phyloP scores from a whole-genome alignment of 441 rosid species.

The Pelargonium myrrhifolium region DNA sequence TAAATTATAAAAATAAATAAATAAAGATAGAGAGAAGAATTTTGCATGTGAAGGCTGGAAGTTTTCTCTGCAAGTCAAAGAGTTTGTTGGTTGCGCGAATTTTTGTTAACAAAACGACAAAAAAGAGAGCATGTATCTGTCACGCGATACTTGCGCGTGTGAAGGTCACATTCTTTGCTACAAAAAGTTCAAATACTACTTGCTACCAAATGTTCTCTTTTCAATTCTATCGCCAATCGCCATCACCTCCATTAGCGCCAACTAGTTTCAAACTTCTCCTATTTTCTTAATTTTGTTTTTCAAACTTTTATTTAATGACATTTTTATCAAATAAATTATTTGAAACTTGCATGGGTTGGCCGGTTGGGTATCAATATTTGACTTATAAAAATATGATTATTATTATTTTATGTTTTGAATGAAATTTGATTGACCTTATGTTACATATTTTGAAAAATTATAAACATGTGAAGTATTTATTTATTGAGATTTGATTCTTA shows the following conservation, averaged over 20 bases:
- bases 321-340: too few species aligned
- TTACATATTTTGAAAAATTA: too few species aligned
- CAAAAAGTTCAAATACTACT: not conserved
- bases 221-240: not conserved
- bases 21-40: not conserved
- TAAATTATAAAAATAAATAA: not conserved
- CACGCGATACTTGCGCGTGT: conserved; percentile 22
- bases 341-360: too few species aligned
- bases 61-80: conserved; percentile 44
- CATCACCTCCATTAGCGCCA: not conserved
- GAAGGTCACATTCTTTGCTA: conserved; percentile 5
- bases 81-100: conserved; percentile 40
- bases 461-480: too few species aligned
- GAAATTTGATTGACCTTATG: too few species aligned
- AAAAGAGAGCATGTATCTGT: conserved; percentile 11
- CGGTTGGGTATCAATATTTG: too few species aligned
- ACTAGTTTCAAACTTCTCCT: not conserved
- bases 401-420: too few species aligned
- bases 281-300: not conserved
- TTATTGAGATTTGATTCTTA: too few species aligned
- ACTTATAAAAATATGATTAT: too few species aligned
- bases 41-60: conserved; percentile 48
- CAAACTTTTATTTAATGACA: too few species aligned
- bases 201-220: not conserved
- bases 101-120: conserved; percentile 34